Base-by-base conservation (phyloP, 192 early-diverging fungal genomes). In the Coemansia sp. region DNA sequence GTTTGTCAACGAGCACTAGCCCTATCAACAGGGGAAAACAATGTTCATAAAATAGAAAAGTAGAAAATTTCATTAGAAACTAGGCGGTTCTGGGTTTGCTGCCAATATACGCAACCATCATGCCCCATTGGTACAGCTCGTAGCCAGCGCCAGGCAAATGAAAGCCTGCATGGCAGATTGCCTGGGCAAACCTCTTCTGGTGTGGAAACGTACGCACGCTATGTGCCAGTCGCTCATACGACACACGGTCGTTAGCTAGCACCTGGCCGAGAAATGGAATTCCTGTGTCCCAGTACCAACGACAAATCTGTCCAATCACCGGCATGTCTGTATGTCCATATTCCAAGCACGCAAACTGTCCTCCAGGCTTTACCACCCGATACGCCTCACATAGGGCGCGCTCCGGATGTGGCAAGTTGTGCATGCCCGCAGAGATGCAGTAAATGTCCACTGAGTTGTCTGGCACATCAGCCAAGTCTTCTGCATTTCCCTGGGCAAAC, bases 361-460 rank as follows among this genome's bases (percentile, higher is more conserved):
- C 96, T 7, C 96, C 96, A 2, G 90, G 91, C 77, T 93, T 94
- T 29, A 98, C 74, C 14, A 97, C 93, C 32, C 96, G 87, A 69
- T 92, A 90, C 9, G 96, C 96, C 69, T 96, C 92, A 43, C 74
- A 73, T 26, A 98, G 74, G 3, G 94, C 96, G 9, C 71, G 78
- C 62, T 95, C 92, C 10, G 94, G 82, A 61, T 97, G 88, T 2
- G 96, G 94, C 73, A 92, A 89, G 80, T 98, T 98, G 63, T 94
- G 87, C 67, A 98, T 98, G n/a, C 96, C 96, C 66, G 96, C 95
- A 18, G 96, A 94, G 58, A 98, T 98, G 9, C 93, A 95, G 74
- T 95, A 98, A 4, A 88, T 88, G 71, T 98, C 96, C 48, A 92
- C 85, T 6, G 89, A 91, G 43, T 85, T 85, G 66, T 88, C 86